These are phyloP conservation scores for Kuraishia cidri DNA, from an alignment of 805 yeast genomes.

Conservation along the genomic window DNA sequence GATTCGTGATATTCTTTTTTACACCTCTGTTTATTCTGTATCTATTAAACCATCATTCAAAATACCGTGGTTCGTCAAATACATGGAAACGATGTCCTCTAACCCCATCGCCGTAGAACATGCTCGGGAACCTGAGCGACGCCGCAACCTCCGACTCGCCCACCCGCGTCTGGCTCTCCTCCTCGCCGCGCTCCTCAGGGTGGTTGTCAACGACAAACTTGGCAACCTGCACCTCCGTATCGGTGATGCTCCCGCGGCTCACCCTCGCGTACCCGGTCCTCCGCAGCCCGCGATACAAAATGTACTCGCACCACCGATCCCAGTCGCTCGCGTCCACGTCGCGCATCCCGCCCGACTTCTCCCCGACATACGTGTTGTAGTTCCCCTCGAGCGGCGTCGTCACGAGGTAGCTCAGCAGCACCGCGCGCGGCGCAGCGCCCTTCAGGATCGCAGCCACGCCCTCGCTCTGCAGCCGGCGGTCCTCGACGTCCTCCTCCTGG, in stretches of 20 bases:
- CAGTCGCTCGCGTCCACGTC: constrained; percentile 91
- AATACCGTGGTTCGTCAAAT: constrained; percentile 88
- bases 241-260: constrained; percentile 88
- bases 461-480: constrained; percentile 77
- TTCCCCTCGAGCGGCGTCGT: constrained; percentile 84
- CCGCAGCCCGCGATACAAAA: constrained; percentile 75
- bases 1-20: too few species aligned
- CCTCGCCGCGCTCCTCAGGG: constrained; percentile 21
- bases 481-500: constrained; percentile 95
- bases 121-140: constrained; percentile 65
- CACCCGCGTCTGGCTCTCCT: too few species aligned
- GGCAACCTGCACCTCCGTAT: constrained; percentile 93
- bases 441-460: constrained; percentile 78
- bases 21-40: too few species aligned
- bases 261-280: constrained; percentile 93
- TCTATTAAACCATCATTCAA: constrained; percentile 19
- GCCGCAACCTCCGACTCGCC: constrained; percentile 48
- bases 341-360: constrained; percentile 74
- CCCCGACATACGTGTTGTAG: constrained; percentile 85
- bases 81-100: constrained; percentile 93
- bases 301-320: constrained; percentile 99
- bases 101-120: constrained; percentile 84
- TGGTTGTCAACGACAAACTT: constrained; percentile 56
- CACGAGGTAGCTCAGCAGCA: constrained; percentile 83
- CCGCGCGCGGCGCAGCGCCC: constrained; percentile 69